Evolutionary conservation across 2,329 filamentous ascomycete species (phyloP), one percentile per base, ranked within the genome.

Genomic region (Nemania sp.): DNA sequence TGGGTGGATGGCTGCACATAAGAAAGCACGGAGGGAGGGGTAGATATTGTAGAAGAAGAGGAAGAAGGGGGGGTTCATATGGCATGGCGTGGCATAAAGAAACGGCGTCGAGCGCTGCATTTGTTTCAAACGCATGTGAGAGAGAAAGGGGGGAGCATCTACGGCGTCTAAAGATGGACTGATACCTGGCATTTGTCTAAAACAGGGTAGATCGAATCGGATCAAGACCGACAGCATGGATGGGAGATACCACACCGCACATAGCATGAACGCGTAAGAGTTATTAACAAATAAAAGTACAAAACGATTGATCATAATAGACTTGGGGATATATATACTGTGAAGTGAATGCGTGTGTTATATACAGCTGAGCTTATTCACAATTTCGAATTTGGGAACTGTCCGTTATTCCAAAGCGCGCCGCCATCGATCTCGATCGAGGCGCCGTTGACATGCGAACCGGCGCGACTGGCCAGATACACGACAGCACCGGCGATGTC

Each of bases 401-500:
- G 72, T 2, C 79, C 80, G 30, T 68, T 71, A 23, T 67, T 62
- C 79, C 80, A 82, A 65, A 82, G 36, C 5, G 79, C 76, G 3
- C 89, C 89, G 2, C 89, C 89, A 70, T 92, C 88, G 57, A 91
- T 76, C 56, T 83, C 82, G 54, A 91, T 74, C 4, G 81, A 79
- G 57, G 84, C 85, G 1, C 84, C 89, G 66, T 91, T 92, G 30
- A 91, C 80, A 70, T 93, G 86, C 3, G 80, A 72, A 0, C 83
- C 83, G 0, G 86, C 89, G 41, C 87, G 78, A 60, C 82, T 86
- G 39, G 81, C 77, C 61, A 94, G 74, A 68, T 84, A 95, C 11
- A 94, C 88, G 2, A 94, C 85, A 2, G 82, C 79, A 0, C 86
- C 90, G 0, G 88, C 90, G 64, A 94, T 88, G 72, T 94, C 90